Conservation (phyloP, 2,329 filamentous ascomycete genomes). For the Colletotrichum limetticola region DNA sequence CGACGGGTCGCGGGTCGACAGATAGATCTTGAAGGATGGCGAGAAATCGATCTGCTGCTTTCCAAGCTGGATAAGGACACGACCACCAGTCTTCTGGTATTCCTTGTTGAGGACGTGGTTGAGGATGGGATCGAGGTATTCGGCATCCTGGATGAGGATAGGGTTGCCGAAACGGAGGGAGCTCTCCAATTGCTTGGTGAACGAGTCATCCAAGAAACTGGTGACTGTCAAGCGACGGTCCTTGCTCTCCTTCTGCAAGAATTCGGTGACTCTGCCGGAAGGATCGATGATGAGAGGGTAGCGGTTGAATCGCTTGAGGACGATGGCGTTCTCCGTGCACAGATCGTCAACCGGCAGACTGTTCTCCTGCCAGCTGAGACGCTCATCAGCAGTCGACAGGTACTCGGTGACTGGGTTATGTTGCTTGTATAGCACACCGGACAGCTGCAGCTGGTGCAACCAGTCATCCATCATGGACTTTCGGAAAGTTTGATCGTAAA, state of each 20-base stretch:
- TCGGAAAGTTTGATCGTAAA: slow-evolving; percentile 98
- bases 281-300: slow-evolving; percentile 99
- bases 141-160: slow-evolving; percentile 97
- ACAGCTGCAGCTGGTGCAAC: slow-evolving; percentile 91
- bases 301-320: slow-evolving; percentile 96
- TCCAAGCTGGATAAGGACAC: slow-evolving; percentile 96
- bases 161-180: slow-evolving; percentile 97
- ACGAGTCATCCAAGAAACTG: slow-evolving; percentile 97
- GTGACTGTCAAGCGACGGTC: slow-evolving; percentile 94
- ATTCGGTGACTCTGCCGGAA: slow-evolving; percentile 93
- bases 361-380: slow-evolving; percentile 94
- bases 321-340: slow-evolving; percentile 98
- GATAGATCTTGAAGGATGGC: slow-evolving; percentile 92
- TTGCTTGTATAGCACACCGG: slow-evolving; percentile 92
- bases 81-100: slow-evolving; percentile 97
- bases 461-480: slow-evolving; percentile 99
- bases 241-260: slow-evolving; percentile 93
- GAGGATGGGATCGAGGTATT: slow-evolving; percentile 95
- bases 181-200: slow-evolving; percentile 97
- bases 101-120: slow-evolving; percentile 99
- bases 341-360: slow-evolving; percentile 94
- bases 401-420: slow-evolving; percentile 97
- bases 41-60: slow-evolving; percentile 99
- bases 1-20: slow-evolving; percentile 95
- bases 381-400: slow-evolving; percentile 94